A percentile compares a stretch with the other conserved stretches of the same genome.
These are phyloP conservation scores for Vitis riparia DNA, from an alignment of 164 flowering plant genomes.

Conservation along the genomic window DNA sequence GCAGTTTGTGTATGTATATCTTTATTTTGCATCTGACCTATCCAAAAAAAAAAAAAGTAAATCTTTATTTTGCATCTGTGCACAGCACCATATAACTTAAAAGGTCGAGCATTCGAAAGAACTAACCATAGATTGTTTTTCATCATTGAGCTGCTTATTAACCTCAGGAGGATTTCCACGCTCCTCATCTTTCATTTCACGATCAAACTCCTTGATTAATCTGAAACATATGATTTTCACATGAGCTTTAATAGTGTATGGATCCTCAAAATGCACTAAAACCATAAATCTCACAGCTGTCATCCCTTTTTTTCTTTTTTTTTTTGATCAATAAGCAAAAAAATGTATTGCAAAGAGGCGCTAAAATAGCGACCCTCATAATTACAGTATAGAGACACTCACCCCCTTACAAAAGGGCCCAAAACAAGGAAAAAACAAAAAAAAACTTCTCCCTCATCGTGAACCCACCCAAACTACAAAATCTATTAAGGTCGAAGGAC, in stretches of 20 bases:
- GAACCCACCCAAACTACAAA: too few relatives aligned
- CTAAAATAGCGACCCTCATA: too few relatives aligned
- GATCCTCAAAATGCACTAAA: neutral
- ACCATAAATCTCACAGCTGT: neutral
- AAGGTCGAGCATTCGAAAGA: neutral
- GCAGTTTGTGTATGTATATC: too few relatives aligned
- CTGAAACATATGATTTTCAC: conserved; percentile 34
- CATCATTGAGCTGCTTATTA: conserved; percentile 87
- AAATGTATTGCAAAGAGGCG: too few relatives aligned
- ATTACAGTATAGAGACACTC: too few relatives aligned
- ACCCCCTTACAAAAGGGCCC: too few relatives aligned
- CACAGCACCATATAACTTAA: neutral
- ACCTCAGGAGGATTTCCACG: conserved; percentile 73
- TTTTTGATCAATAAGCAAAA: too few relatives aligned
- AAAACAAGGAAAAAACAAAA: too few relatives aligned
- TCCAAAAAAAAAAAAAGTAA: neutral
- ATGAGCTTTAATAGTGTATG: conserved; percentile 6
- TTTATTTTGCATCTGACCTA: too few relatives aligned
- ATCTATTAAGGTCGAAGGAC: too few relatives aligned
- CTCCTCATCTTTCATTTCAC: conserved; percentile 90
- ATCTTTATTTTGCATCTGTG: neutral
- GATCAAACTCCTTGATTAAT: conserved; percentile 93
- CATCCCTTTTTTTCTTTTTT: too few relatives aligned
- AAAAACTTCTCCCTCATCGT: too few relatives aligned
- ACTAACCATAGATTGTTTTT: conserved; percentile 90